Conservation (phyloP, 441 rosid species). For the Corymbia calophylla region DNA sequence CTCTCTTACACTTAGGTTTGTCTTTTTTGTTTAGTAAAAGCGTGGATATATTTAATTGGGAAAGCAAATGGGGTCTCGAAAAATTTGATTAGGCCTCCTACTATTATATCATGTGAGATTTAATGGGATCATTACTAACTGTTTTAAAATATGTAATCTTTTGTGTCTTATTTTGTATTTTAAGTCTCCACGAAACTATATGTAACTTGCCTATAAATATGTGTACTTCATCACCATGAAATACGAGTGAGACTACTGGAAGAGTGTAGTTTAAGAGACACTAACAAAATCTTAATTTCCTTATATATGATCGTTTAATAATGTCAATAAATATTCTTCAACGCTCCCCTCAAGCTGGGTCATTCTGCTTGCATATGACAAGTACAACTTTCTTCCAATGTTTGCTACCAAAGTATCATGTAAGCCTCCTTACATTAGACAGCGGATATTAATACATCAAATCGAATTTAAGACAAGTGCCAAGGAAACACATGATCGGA, state of each 20-base stretch:
- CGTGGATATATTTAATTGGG: background rate
- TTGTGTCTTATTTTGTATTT: no score
- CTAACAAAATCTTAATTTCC: background rate
- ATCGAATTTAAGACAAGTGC: background rate
- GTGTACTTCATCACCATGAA: background rate
- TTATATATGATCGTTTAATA: no score
- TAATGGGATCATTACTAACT: fast-evolving
- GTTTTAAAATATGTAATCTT: no score
- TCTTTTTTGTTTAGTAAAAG: background rate
- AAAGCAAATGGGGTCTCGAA: no score
- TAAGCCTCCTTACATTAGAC: background rate
- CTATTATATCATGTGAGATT: background rate
- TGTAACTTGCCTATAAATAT: background rate
- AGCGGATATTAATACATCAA: background rate
- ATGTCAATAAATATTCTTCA: background rate
- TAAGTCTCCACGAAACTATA: background rate
- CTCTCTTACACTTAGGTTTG: background rate
- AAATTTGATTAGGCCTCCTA: background rate
- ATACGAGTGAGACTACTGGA: background rate
- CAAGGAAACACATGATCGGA: background rate
- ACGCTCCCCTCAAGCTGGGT: background rate
- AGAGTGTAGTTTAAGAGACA: background rate
- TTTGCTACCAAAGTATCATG: background rate
- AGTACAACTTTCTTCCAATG: background rate
- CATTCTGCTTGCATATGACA: no score